phyloP scores from a whole-genome alignment of 1,284 basidiomycete genomes.

The Sporisorium reilianum region DNA sequence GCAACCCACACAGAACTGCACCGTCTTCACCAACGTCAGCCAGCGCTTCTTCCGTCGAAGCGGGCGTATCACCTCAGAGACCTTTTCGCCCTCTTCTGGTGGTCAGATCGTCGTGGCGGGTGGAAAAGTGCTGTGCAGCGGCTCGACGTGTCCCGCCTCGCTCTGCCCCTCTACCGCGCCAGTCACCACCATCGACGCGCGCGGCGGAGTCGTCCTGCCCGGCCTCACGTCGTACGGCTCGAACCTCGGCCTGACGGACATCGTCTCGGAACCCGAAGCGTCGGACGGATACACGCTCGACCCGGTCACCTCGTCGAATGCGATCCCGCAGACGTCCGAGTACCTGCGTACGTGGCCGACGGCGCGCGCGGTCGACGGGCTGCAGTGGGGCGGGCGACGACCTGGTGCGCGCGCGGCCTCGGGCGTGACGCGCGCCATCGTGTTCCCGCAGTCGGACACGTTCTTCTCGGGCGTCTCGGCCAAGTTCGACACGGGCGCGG shows the following conservation, averaged over 20 bases:
- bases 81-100: conserved; percentile 1
- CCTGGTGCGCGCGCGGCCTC: conserved; percentile 70
- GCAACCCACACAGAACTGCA: conserved; percentile 12
- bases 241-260: conserved; percentile 60
- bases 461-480: conserved; percentile 73
- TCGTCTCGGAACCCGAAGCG: conserved; percentile 52
- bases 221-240: conserved; percentile 57
- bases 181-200: conserved; percentile 22
- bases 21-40: conserved; percentile 53
- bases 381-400: conserved; percentile 61
- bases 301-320: conserved; percentile 13
- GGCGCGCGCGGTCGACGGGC: conserved; percentile 53
- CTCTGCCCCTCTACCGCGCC: conserved; percentile 5
- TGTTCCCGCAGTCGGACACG: conserved; percentile 70
- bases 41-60: conserved; percentile 26
- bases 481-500: conserved; percentile 48
- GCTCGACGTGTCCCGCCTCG: conserved; percentile 10
- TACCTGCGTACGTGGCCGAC: conserved; percentile 32
- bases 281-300: conserved; percentile 47
- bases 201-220: conserved; percentile 48
- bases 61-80: conserved; percentile 6
- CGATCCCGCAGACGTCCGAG: conserved; percentile 14
- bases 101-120: conserved; percentile 41
- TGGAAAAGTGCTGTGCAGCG: conserved; percentile 48
- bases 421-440: conserved; percentile 76